Evolutionary conservation across 768 basidiomycete species (phyloP).

Genomic region (Xerocomus potaroensis): DNA sequence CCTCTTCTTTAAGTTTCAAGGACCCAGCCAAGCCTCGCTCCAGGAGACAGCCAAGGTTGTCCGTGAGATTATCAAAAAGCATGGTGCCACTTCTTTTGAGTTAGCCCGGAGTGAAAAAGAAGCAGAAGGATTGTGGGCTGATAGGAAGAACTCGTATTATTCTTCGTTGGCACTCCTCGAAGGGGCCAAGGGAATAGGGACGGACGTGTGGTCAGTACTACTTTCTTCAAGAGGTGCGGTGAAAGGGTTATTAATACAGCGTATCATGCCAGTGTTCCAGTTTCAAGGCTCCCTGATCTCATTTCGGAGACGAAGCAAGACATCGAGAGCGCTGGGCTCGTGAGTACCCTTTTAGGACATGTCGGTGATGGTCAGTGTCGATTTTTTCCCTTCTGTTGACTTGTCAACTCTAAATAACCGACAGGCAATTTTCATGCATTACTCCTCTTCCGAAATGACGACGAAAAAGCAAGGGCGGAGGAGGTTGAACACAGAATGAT

Average conservation of each 20-base stretch:
- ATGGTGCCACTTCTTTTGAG: slow-evolving; percentile 65
- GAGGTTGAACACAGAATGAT: slow-evolving; percentile 59
- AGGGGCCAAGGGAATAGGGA: slow-evolving; percentile 58
- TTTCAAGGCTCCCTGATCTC: slow-evolving; percentile 60
- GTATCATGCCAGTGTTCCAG: slow-evolving; percentile 44
- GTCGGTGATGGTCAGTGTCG: slow-evolving; percentile 59
- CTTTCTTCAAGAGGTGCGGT: background rate
- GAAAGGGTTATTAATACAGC: background rate
- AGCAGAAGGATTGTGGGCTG: slow-evolving; percentile 69
- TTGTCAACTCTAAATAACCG: background rate
- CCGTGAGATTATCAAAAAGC: slow-evolving; percentile 50
- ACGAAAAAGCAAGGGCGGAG: slow-evolving; percentile 42
- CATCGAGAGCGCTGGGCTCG: slow-evolving; percentile 49
- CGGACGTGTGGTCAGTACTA: slow-evolving; percentile 65
- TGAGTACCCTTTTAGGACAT: slow-evolving; percentile 68
- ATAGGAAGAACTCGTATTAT: slow-evolving; percentile 64
- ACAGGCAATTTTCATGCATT: slow-evolving; percentile 49
- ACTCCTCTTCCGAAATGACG: slow-evolving; percentile 54
- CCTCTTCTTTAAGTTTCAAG: slow-evolving; percentile 87
- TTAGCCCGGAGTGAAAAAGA: slow-evolving; percentile 62
- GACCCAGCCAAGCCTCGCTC: slow-evolving; percentile 55
- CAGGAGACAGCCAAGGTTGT: slow-evolving; percentile 58
- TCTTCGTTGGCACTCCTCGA: slow-evolving; percentile 53
- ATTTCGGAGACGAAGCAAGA: slow-evolving; percentile 72
- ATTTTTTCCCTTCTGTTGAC: slow-evolving; percentile 23